Base-by-base conservation (phyloP, 805 yeast genomes). In the Myxozyma lipomycoides region DNA sequence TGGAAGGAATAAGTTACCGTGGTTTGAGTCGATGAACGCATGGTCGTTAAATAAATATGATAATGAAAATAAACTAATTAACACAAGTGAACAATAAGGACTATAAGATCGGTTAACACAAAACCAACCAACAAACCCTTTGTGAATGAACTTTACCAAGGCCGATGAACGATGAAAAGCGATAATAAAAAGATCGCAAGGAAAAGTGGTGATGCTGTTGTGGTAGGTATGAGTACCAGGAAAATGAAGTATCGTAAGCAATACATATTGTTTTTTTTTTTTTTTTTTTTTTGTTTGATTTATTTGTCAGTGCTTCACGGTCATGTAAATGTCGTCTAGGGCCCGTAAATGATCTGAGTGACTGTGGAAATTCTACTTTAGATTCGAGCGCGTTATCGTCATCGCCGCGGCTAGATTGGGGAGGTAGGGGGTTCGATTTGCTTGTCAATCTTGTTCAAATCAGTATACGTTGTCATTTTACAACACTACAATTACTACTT, bases 201-300 rank as follows among this genome's bases (percentile, higher is more conserved):
- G 35, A 54, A 47, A 25, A 47, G 51, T 3, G 62, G 60, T 10
- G 62, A 54, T 24, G 60, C 51, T 40, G 56, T 55, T 2, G 60
- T 48, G 4, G 62, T 60, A 4, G 61, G 56, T 44, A 58, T 53
- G 35, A 58, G 22, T 32, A 58, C 37, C 35, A 58, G 39, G 1
- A 55, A 43, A n/a, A 58, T 37, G 24, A 58, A 58, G 30, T 52
- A 48, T 28, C 56, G 58, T 9, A 56, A 43, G 37, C 62, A 58
- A 48, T 55, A 58, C 62, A 58, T 58, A 9, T 21, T 40, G 39
- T 24, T 12, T 28, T 28, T 12, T 28, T 12, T 28, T 7, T 12
- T 28, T 9, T 28, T 12, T 28, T 7, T 12, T 28, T 28, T n/a
- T n/a, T n/a, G n/a, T n/a, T n/a, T n/a, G n/a, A n/a, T n/a, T n/a